A percentile compares a stretch with the other conserved stretches of the same genome.
Evolutionary conservation across 2,329 filamentous ascomycete genomes (phyloP).

Genomic region (Colletotrichum tropicale): DNA sequence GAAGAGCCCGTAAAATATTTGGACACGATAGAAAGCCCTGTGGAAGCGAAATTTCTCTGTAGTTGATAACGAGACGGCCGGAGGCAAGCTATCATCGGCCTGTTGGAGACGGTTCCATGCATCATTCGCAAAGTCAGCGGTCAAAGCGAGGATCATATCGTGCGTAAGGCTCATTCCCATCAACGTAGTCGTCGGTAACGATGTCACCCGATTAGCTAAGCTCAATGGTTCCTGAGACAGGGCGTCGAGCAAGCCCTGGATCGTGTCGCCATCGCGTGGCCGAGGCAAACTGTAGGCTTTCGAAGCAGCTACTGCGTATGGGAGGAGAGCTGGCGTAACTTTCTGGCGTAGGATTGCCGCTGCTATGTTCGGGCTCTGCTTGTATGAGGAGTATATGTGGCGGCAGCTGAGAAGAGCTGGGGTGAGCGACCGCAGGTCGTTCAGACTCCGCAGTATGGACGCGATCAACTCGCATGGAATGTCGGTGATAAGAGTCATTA

Average conservation of each 20-base stretch:
- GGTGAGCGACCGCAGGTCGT: background rate
- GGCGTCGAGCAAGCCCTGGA: background rate
- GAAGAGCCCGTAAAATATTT: background rate
- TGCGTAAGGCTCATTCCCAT: background rate
- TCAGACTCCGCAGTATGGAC: background rate
- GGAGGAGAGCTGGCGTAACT: background rate
- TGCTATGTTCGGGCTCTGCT: background rate
- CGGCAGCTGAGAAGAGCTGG: background rate
- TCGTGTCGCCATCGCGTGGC: background rate
- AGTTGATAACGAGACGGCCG: background rate
- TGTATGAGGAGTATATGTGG: background rate
- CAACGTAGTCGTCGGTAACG: background rate
- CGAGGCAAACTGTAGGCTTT: background rate
- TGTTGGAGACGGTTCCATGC: background rate
- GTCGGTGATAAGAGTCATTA: background rate
- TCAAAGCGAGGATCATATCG: background rate
- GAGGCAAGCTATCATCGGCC: background rate
- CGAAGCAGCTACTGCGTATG: background rate
- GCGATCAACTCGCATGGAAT: background rate
- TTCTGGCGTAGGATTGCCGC: background rate
- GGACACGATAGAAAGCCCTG: background rate
- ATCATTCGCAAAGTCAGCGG: background rate
- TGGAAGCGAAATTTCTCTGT: background rate
- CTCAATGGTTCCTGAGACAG: background rate
- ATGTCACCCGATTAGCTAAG: background rate